These are phyloP conservation scores for Pseudotulostoma volvatum DNA, from an alignment of 495 filamentous ascomycete species.

Conservation along the genomic window DNA sequence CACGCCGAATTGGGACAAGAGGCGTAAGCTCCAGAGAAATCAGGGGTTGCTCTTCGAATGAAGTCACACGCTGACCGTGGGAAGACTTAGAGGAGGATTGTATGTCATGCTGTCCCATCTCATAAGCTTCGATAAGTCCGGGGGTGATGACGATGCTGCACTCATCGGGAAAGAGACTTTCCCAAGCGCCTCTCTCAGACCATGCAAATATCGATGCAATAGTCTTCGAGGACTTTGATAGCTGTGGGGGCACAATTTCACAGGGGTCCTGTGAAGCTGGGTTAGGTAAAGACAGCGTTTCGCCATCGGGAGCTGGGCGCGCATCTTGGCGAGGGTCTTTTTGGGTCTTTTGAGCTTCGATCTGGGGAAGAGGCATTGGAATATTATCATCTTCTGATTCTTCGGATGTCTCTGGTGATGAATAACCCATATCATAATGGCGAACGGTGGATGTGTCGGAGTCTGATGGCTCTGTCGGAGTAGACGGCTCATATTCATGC, in stretches of 20 bases:
- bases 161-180: constrained; percentile 53
- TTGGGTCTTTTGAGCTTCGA: constrained; percentile 10
- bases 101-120: constrained; percentile 41
- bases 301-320: constrained; percentile 26
- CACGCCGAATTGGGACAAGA: constrained; percentile 68
- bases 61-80: constrained; percentile 7
- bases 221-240: constrained; percentile 42
- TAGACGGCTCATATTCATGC: constrained; percentile 92
- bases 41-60: constrained; percentile 39
- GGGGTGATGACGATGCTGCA: constrained; percentile 70
- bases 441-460: constrained; percentile 37
- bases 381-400: constrained; percentile 34
- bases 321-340: constrained; percentile 21
- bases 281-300: constrained; percentile 54
- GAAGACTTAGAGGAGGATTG: constrained; percentile 13
- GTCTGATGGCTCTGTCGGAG: constrained; percentile 42
- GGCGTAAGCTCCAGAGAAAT: constrained; percentile 76
- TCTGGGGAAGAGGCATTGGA: constrained; percentile 16
- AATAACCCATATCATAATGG: constrained; percentile 31
- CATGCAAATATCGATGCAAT: constrained; percentile 72
- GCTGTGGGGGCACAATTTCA: constrained; percentile 37
- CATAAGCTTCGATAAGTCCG: constrained; percentile 73
- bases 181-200: constrained; percentile 70
- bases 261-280: constrained; percentile 57
- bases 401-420: constrained; percentile 31